Base-by-base conservation (phyloP, 805 yeast species). In the Kodamaea fukazawae region DNA sequence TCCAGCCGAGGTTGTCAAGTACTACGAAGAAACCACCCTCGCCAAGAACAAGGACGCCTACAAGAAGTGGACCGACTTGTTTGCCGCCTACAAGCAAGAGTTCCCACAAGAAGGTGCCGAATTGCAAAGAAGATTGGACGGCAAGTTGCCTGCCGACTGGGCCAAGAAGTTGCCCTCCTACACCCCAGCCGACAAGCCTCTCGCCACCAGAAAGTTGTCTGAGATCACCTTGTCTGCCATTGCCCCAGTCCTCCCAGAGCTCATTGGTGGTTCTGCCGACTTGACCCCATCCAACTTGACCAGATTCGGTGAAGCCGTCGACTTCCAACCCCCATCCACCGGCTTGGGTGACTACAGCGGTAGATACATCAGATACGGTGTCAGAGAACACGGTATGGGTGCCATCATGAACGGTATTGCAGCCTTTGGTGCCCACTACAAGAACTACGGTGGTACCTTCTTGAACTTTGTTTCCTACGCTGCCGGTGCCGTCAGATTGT, bases 361-460 rank as follows among this genome's bases (percentile, higher is more conserved):
- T 63, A 83, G 96, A 65, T 91, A 91, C 75, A 76, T 91, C 69
- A 84, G 97, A 74, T 91, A 83, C 67, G 99, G 99, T 82, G 96
- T 91, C 51, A 85, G 99, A 73, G 99, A 91, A 77, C 98, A 93
- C 71, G 97, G 87, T 67, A 89, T 91, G 97, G 96, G 96, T 73
- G 96, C 97, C 50, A 85, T 90, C 66, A 78, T 90, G 81, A 91
- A 93, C 72, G 99, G 99, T 83, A 85, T 91, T 55, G 76, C 93
- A 44, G 97, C 96, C 41, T 91, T 71, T 60, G 85, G 85, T 71
- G 86, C 85, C 49, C 87, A 86, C 73, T 80, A 75, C 77, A 85
- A 82, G 68, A 83, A 89, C 55, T 90, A 82, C 73, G 96, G 96
- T 67, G 98, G 96, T 71, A 91, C 99, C 60, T 91, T 91, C 89